These are phyloP conservation scores for Plasmodium adleri DNA, from an alignment of 169 alveolate species.

Conservation along the genomic window DNA sequence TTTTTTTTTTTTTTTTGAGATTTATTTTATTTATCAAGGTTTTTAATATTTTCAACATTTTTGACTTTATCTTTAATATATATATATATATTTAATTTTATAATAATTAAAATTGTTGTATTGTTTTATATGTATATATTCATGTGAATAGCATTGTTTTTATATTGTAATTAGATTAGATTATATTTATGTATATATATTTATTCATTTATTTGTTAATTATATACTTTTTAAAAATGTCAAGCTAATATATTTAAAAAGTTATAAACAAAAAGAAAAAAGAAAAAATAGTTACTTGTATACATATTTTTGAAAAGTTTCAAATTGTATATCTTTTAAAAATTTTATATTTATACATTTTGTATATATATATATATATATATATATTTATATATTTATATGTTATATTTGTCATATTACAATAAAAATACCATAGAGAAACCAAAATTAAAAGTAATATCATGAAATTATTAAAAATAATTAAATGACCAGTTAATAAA, in stretches of 20 bases:
- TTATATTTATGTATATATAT: conserved; percentile 18
- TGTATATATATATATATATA: conserved; percentile 3
- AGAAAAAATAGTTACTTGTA: conserved; percentile 10
- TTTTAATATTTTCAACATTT: conserved; percentile 28
- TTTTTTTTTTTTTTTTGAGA: conserved; percentile 35
- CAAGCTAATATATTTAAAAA: neutral
- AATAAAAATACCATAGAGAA: neutral
- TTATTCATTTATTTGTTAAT: neutral
- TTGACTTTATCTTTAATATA: conserved; percentile 40
- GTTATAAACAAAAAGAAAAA: conserved; percentile 17
- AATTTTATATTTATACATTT: neutral
- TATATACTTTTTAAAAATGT: conserved; percentile 10
- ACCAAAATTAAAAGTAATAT: conserved; percentile 3
- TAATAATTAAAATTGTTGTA: conserved; percentile 31
- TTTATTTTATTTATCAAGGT: conserved; percentile 26
- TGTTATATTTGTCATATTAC: conserved; percentile 14
- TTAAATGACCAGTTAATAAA: conserved; percentile 12
- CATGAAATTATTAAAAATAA: conserved; percentile 44
- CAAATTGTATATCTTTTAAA: conserved; percentile 8
- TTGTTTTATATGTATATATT: conserved; percentile 26
- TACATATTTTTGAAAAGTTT: conserved; percentile 47
- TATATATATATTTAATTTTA: neutral
- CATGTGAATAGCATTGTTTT: conserved; percentile 17
- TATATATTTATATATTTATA: conserved; percentile 3
- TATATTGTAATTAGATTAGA: conserved; percentile 46